Base-by-base conservation (phyloP, 164 flowering plant species). In the Sextonia rubra region DNA sequence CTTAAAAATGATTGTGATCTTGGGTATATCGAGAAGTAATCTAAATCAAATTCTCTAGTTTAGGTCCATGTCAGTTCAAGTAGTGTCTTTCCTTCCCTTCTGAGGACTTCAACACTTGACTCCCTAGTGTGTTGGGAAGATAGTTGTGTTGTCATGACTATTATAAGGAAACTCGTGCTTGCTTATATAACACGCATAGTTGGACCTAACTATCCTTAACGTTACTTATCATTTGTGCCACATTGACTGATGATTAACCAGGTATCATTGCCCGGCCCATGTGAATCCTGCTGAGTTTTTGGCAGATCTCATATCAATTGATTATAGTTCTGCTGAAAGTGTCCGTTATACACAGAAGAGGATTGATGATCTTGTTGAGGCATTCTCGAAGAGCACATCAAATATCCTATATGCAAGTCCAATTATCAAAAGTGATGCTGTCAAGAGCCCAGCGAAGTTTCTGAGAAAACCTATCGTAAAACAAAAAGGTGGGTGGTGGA, bases 231-330 rank as follows among this genome's bases (percentile, higher is more conserved):
- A 30, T 47, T 2, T 18, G 24, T n/a, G 30, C 73, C 65, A 52
- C 6, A 47, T 60, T 60, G 60, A 52, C 37, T 75, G 61, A 79
- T 73, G 44, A 71, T 72, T 68, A 47, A 56, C 30, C 32, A 95
- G 98, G 91, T 95, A 86, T 72, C 29, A 1, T 47, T 95, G 98
- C 82, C 97, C 98, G 64, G 91, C 85, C 78, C 98, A 90, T 80
- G 95, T 87, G 58, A 95, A 95, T 81, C 99, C 99, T 72, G 98
- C 99, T 47, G 99, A 95, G 71, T 95, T 90, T 88, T 78, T 95
- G 81, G 99, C 99, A 64, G 98, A 95, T 85, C 97, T 95, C 70
- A 95, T 95, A 81, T 95, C 99, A 1, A 62, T 95, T 24, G 99
- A 95, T 80, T 95, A 93, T 82, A 87, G 87, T 81, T 93, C 97